Percentiles rank a stretch among this genome's conserved stretches.
phyloP scores from a whole-genome alignment of 305 asterid genomes.

The Stenogyne calaminthoides region DNA sequence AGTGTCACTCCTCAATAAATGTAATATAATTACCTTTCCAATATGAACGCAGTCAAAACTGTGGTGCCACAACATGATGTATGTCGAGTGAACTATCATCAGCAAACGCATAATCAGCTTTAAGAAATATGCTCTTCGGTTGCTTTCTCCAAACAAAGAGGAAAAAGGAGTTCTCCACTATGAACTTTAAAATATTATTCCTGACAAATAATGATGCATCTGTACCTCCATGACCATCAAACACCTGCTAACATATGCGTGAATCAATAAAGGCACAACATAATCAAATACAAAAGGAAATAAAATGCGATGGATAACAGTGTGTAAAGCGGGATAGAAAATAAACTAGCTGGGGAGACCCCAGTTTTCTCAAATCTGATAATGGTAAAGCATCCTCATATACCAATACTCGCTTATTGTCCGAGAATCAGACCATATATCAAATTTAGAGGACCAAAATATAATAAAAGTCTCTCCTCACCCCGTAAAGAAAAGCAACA shows the following conservation, averaged over 20 bases:
- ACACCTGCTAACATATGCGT: conserved; percentile 49
- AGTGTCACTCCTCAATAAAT: too few relatives aligned
- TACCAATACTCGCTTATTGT: not conserved
- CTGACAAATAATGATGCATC: conserved; percentile 74
- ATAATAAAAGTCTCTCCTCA: conserved; percentile 35
- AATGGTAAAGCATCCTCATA: not conserved
- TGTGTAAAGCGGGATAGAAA: not conserved
- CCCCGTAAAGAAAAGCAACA: conserved; percentile 95
- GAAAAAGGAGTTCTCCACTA: conserved; percentile 66
- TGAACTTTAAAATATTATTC: conserved; percentile 70
- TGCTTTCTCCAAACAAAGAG: conserved; percentile 71
- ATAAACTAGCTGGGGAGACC: not conserved
- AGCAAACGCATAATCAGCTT: conserved; percentile 78
- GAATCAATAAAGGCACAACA: conserved; percentile 19
- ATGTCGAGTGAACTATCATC: conserved; percentile 76
- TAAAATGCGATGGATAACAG: not conserved
- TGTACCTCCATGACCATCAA: conserved; percentile 93
- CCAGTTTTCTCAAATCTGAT: not conserved
- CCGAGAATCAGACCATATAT: not conserved
- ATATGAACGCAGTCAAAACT: conserved; percentile 69
- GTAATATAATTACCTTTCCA: conserved; percentile 57
- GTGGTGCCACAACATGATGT: conserved; percentile 94
- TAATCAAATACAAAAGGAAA: not conserved
- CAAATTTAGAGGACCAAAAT: not conserved
- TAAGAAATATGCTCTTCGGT: conserved; percentile 71